Evolutionary conservation across 2,329 filamentous ascomycete genomes (phyloP), one percentile per base, ranked within the genome.

Genomic region (Daldinia sp.): DNA sequence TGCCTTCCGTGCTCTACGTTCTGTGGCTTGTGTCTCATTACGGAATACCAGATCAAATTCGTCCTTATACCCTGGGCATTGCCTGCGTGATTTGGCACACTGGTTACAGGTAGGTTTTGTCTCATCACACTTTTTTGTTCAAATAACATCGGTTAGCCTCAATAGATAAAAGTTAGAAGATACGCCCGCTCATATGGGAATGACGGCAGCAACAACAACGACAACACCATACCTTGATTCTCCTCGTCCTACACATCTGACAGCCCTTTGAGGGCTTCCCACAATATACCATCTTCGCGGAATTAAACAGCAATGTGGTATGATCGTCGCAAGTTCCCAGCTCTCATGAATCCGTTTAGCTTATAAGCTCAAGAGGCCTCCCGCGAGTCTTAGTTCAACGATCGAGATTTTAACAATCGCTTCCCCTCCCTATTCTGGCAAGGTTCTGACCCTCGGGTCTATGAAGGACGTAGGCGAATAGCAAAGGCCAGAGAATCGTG

Each of bases 11-110:
- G 87, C 89, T 74, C 89, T 85, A 68, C 86, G 84, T 74, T 89
- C 89, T 37, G 90, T 90, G 1, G 89, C 89, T 72, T 88, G 87
- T 30, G 90, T 92, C 80, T 92, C 90, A 77, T 92, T 90, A 63
- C 90, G 88, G 73, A 92, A 92, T 61, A 93, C 87, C 26, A 92
- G 80, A 73, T 93, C 90, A 73, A 92, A 91, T 71, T 92, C 89
- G 75, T 92, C 88, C 76, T 88, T 89, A 79, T 91, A 91, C 51
- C 89, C 89, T 2, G 89, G 89, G 74, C 89, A 92, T 71, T 86
- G 82, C 42, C 88, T 85, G 64, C 87, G 83, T 41, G 88, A 90
- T 74, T 90, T 91, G 70, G 84, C 81, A 74, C 89, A 91, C 75
- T 91, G 89, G 44, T 85, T 86, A 78, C 89, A 92, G 4, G 86